phyloP scores from a whole-genome alignment of 768 basidiomycete species.

The Rubroboletus pulcherrimus region DNA sequence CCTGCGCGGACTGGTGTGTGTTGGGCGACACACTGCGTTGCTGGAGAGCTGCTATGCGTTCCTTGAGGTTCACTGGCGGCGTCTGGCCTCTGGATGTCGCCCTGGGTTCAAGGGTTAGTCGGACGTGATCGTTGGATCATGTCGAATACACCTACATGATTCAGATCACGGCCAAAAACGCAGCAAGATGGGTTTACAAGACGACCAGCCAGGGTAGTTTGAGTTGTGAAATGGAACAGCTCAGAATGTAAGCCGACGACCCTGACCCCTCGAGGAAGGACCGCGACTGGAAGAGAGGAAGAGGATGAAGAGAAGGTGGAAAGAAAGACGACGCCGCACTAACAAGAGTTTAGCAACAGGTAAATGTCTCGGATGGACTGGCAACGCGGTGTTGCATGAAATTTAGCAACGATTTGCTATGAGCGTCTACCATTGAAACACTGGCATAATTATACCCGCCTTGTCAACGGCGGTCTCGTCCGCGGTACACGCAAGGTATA shows the following conservation, averaged over 20 bases:
- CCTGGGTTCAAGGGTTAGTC: slow-evolving; percentile 25
- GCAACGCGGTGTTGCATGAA: slow-evolving; percentile 4
- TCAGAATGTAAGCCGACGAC: slow-evolving; percentile 6
- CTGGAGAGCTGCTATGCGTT: slow-evolving; percentile 79
- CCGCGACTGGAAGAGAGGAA: background rate
- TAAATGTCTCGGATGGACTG: background rate
- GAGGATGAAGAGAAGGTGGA: background rate
- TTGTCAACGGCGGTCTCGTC: background rate
- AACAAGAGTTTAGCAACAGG: background rate
- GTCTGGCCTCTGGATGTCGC: slow-evolving; percentile 26
- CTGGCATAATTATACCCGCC: slow-evolving; percentile 5
- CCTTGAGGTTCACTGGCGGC: slow-evolving; percentile 58
- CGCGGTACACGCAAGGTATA: background rate
- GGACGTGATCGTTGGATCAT: background rate
- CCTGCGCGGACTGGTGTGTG: slow-evolving; percentile 33
- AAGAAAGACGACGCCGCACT: background rate
- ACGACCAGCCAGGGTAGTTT: slow-evolving; percentile 24
- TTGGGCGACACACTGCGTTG: slow-evolving; percentile 41
- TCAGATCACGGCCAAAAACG: slow-evolving; percentile 1
- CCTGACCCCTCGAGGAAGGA: slow-evolving; percentile 10
- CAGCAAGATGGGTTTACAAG: slow-evolving; percentile 8
- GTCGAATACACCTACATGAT: slow-evolving; percentile 21
- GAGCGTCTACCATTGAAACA: background rate
- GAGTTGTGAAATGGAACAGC: slow-evolving; percentile 8
- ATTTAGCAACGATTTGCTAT: background rate